phyloP scores from a whole-genome alignment of 2,329 filamentous ascomycete genomes.

The Xylaria sp. region DNA sequence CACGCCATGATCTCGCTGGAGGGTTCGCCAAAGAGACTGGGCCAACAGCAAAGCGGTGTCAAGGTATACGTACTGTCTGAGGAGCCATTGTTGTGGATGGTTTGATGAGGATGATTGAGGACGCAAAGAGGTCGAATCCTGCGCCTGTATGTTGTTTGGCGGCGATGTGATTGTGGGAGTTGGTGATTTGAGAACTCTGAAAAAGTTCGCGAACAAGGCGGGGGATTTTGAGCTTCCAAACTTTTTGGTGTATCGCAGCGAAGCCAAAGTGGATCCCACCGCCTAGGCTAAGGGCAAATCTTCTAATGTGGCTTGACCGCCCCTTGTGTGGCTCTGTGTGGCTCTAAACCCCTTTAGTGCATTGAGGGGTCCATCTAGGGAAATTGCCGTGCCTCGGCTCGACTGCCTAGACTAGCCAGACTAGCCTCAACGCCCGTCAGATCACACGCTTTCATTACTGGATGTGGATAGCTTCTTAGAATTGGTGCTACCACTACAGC shows the following conservation, averaged over 20 bases:
- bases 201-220: slow-evolving; percentile 40
- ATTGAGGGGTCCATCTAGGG: too few species aligned
- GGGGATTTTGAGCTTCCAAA: slow-evolving; percentile 39
- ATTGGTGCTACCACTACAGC: background rate
- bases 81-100: slow-evolving; percentile 76
- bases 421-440: background rate
- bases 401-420: background rate
- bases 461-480: background rate
- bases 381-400: background rate
- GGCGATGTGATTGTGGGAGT: slow-evolving; percentile 40
- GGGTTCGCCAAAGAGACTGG: slow-evolving; percentile 56
- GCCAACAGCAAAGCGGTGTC: slow-evolving; percentile 95
- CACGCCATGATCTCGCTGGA: slow-evolving; percentile 61
- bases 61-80: slow-evolving; percentile 81
- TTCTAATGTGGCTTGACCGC: slow-evolving; percentile 6
- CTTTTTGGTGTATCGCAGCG: slow-evolving; percentile 50
- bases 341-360: slow-evolving; percentile 3
- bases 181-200: slow-evolving; percentile 21
- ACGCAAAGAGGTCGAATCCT: slow-evolving; percentile 78
- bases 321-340: slow-evolving; percentile 1
- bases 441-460: background rate
- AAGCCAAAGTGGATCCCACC: slow-evolving; percentile 37
- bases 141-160: slow-evolving; percentile 46
- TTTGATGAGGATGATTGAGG: slow-evolving; percentile 46
- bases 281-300: slow-evolving; percentile 41